Evolutionary conservation across 108 stramenopile species (phyloP).

Genomic region (Cyclotella sp.): DNA sequence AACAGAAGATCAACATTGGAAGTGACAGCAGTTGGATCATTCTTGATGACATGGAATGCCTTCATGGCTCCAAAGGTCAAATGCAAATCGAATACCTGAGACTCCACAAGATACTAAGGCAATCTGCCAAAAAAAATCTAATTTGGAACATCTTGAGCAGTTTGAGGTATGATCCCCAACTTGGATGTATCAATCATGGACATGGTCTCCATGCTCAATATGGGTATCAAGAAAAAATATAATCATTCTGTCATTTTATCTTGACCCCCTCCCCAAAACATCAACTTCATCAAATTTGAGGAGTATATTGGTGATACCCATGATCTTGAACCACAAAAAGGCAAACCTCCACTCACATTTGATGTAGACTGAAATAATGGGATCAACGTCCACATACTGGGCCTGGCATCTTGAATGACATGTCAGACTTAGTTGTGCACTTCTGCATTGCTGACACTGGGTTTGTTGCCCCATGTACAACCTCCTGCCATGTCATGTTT

Average conservation of each 20-base stretch:
- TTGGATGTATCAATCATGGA: constrained; percentile 73
- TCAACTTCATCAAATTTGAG: constrained; percentile 91
- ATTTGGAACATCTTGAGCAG: constrained; percentile 96
- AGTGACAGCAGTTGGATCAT: constrained; percentile 70
- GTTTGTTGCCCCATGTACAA: constrained; percentile 96
- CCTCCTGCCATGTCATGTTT: constrained; percentile 94
- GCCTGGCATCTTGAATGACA: constrained; percentile 68
- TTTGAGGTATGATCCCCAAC: constrained; percentile 86
- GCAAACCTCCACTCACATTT: constrained; percentile 93
- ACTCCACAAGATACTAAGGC: constrained; percentile 93
- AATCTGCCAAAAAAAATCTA: constrained; percentile 99
- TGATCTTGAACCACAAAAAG: constrained; percentile 94
- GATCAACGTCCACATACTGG: constrained; percentile 63
- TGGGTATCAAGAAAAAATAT: constrained; percentile 88
- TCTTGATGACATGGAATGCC: constrained; percentile 95
- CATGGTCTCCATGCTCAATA: constrained; percentile 58
- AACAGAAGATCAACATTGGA: constrained; percentile 97
- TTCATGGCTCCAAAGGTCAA: constrained; percentile 90
- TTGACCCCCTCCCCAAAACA: constrained; percentile 85
- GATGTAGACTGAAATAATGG: constrained; percentile 94
- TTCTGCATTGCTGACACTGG: constrained; percentile 82
- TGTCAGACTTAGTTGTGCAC: constrained; percentile 85
- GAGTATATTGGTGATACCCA: constrained; percentile 94
- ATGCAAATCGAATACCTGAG: constrained; percentile 93
- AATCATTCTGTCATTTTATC: constrained; percentile 97